phyloP scores from a whole-genome alignment of 1,139 yeast species.

The Suhomyces guaymorum region DNA sequence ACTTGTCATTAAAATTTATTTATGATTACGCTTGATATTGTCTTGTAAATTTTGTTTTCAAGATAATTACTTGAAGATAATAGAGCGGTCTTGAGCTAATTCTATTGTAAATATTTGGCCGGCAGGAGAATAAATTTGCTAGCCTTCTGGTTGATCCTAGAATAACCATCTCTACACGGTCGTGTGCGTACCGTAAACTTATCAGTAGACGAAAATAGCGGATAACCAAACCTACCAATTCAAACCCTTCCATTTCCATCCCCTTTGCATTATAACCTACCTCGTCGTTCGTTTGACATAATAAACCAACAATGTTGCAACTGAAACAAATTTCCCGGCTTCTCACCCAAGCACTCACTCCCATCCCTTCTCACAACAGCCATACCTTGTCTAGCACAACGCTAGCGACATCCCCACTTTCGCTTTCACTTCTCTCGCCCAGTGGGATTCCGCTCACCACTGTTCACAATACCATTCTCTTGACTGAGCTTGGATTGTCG shows the following conservation, averaged over 20 bases:
- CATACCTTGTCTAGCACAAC: conserved; percentile 13
- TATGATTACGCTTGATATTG: too few species aligned
- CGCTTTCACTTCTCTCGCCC: conserved; percentile 45
- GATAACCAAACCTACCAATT: too few species aligned
- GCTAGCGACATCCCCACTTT: conserved; percentile 31
- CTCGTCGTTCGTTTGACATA: too few species aligned
- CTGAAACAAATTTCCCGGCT: conserved; percentile 46
- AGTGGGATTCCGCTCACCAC: conserved; percentile 46
- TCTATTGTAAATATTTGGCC: too few species aligned
- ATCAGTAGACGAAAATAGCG: conserved; percentile 2
- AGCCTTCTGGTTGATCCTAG: too few species aligned
- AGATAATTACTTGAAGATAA: too few species aligned
- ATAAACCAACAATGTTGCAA: conserved; percentile 52
- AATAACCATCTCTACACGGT: not conserved
- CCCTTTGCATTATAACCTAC: not conserved
- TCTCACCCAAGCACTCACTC: conserved; percentile 42
- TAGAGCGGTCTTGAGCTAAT: too few species aligned
- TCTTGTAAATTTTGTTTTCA: too few species aligned
- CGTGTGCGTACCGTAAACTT: conserved; percentile 3
- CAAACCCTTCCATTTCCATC: not conserved
- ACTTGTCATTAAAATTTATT: too few species aligned
- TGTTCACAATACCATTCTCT: conserved; percentile 24
- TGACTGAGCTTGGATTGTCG: conserved; percentile 19
- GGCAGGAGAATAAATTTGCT: too few species aligned
- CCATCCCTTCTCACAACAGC: conserved; percentile 19